Conservation (phyloP, 805 yeast species). For the Tetrapisispora fleetii region DNA sequence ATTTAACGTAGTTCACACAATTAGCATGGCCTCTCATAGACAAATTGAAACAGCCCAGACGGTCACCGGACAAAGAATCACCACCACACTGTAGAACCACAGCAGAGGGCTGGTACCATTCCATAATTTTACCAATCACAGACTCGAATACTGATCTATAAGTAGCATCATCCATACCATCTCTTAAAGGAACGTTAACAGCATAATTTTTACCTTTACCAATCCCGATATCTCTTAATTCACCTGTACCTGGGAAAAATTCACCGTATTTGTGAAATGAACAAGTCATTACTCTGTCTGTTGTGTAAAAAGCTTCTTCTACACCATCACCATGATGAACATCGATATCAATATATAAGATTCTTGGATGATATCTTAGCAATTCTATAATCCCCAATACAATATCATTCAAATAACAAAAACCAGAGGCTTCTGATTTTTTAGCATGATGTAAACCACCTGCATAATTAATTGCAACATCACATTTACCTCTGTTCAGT, state of each 20-base stretch:
- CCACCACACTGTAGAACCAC: slow-evolving; percentile 97
- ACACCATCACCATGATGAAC: slow-evolving; percentile 98
- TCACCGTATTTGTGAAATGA: slow-evolving; percentile 94
- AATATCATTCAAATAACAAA: slow-evolving; percentile 91
- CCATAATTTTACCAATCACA: slow-evolving; percentile 81
- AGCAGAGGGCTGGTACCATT: slow-evolving; percentile 85
- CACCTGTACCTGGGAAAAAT: slow-evolving; percentile 96
- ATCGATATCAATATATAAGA: slow-evolving; percentile 87
- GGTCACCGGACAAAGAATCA: slow-evolving; percentile 86
- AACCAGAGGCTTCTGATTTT: slow-evolving; percentile 88
- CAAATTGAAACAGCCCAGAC: slow-evolving; percentile 87
- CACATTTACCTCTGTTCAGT: slow-evolving; percentile 75
- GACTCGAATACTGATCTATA: slow-evolving; percentile 70
- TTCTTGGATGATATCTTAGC: slow-evolving; percentile 82
- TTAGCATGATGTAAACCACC: slow-evolving; percentile 97
- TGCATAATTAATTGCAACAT: slow-evolving; percentile 91
- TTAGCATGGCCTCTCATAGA: slow-evolving; percentile 92
- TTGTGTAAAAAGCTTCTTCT: slow-evolving; percentile 90
- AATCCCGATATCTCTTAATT: slow-evolving; percentile 77
- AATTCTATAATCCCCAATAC: slow-evolving; percentile 80
- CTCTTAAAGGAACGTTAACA: slow-evolving; percentile 84
- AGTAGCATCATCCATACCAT: slow-evolving; percentile 90
- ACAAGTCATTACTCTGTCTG: slow-evolving; percentile 94
- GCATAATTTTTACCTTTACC: slow-evolving; percentile 85
- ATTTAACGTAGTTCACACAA: slow-evolving; percentile 81